These are phyloP conservation scores for apple (Malus domestica) DNA, from an alignment of 306 rosid species.

Conservation along the genomic window ASM211411v1 NC_041797.1:14574001-14574500, in stretches of 20 bases:
- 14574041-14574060: neutral
- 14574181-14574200: constrained; percentile 3
- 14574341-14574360: neutral
- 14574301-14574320: neutral
- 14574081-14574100: neutral
- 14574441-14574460: neutral
- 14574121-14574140: neutral
- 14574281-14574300: neutral
- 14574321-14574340: neutral
- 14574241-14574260: neutral
- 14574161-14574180: neutral
- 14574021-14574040: neutral
- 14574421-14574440: neutral
- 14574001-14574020: neutral
- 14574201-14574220: neutral
- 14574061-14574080: neutral
- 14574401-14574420: neutral
- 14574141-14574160: neutral
- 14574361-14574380: neutral
- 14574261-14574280: neutral
- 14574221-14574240: neutral
- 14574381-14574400: neutral
- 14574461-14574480: too few relatives aligned
- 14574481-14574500: too few relatives aligned
- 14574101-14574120: neutral